Conservation (phyloP, 2,329 filamentous ascomycete genomes). For the Exophiala xenobiotica region DNA sequence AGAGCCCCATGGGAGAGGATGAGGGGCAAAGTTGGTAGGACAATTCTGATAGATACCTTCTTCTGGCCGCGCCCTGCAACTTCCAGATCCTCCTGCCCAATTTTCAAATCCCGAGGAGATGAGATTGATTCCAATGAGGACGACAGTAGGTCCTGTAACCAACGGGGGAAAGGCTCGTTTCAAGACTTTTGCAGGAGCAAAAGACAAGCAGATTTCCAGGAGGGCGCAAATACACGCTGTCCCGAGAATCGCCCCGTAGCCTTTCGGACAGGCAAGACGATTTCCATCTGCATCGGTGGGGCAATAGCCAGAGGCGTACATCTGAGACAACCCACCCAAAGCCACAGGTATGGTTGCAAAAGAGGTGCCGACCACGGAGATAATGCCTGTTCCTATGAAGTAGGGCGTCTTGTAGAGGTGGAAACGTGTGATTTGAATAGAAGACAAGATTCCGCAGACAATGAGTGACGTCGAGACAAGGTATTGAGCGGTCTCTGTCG, state of each 20-base stretch:
- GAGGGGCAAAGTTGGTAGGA: conserved; percentile 58
- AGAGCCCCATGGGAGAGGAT: conserved; percentile 61
- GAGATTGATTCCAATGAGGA: conserved; percentile 65
- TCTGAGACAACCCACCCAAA: conserved; percentile 59
- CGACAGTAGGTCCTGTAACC: conserved; percentile 66
- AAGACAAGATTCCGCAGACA: conserved; percentile 63
- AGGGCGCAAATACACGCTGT: conserved; percentile 49
- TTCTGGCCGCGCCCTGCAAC: conserved; percentile 39
- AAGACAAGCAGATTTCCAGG: conserved; percentile 64
- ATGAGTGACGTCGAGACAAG: conserved; percentile 69
- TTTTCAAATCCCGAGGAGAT: conserved; percentile 63
- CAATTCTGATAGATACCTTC: conserved; percentile 56
- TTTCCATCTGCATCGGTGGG: conserved; percentile 56
- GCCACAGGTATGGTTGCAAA: conserved; percentile 68
- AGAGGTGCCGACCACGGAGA: conserved; percentile 66
- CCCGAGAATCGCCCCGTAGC: conserved; percentile 64
- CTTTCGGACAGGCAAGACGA: conserved; percentile 61
- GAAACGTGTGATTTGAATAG: conserved; percentile 65
- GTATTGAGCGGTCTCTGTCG: conserved; percentile 56
- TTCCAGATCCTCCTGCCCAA: conserved; percentile 64
- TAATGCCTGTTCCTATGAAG: conserved; percentile 63
- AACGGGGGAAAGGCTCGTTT: conserved; percentile 66
- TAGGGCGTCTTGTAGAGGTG: conserved; percentile 63
- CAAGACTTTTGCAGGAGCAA: conserved; percentile 60
- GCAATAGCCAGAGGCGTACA: conserved; percentile 64